Conservation (phyloP, 2,329 filamentous ascomycete species). For the Biscogniauxia mediterranea region DNA sequence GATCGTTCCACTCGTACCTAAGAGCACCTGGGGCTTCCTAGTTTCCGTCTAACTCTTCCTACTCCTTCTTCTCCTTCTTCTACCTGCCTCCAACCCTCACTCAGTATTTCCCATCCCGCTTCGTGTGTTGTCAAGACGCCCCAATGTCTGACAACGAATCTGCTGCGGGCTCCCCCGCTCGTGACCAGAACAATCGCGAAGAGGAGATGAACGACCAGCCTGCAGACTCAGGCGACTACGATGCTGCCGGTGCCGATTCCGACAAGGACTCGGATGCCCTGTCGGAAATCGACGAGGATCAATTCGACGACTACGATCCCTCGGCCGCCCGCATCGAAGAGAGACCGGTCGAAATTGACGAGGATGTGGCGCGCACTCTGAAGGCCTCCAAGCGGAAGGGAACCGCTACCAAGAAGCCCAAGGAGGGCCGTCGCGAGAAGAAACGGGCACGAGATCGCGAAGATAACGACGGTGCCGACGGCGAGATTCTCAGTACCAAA, state of each 20-base stretch:
- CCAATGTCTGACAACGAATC: constrained; percentile 48
- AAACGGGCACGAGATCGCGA: constrained; percentile 55
- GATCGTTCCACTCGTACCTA: neutral
- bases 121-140: neutral
- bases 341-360: constrained; percentile 64
- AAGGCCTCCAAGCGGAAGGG: constrained; percentile 67
- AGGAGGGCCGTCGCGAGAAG: constrained; percentile 70
- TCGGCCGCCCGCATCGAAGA: constrained; percentile 62
- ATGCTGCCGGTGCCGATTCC: constrained; percentile 41
- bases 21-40: neutral
- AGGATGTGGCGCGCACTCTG: constrained; percentile 61
- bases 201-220: constrained; percentile 31
- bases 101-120: too few relatives aligned
- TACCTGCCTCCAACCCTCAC: neutral
- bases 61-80: neutral
- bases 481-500: constrained; percentile 45
- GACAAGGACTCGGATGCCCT: constrained; percentile 60
- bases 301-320: constrained; percentile 69
- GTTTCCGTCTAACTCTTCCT: too few relatives aligned
- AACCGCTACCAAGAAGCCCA: constrained; percentile 68
- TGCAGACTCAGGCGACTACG: constrained; percentile 38
- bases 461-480: constrained; percentile 48
- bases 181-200: constrained; percentile 30
- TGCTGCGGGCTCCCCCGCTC: constrained; percentile 37
- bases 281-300: constrained; percentile 67